These are phyloP conservation scores for Polyporus arcularius DNA, from an alignment of 768 basidiomycete genomes.

Conservation along the genomic window DNA sequence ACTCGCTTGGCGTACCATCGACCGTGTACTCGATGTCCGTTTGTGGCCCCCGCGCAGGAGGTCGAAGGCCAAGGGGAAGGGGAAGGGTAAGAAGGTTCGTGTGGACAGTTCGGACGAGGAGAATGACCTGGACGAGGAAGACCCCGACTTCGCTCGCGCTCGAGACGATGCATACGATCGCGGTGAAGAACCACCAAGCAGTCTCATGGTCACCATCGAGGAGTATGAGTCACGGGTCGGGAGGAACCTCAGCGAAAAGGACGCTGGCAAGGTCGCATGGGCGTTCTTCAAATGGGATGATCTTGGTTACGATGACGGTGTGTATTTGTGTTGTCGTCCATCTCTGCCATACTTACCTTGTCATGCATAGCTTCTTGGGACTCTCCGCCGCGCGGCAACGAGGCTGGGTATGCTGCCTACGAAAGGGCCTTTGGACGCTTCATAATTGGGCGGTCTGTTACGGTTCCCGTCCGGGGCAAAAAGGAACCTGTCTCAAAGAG, in stretches of 20 bases:
- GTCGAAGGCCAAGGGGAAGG: constrained; percentile 28
- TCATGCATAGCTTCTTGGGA: constrained; percentile 81
- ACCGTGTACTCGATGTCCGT: constrained; percentile 83
- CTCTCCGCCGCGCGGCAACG: constrained; percentile 69
- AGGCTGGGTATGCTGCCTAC: constrained; percentile 64
- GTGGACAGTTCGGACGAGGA: constrained; percentile 32
- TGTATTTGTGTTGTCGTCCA: constrained; percentile 20
- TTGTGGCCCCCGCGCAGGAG: constrained; percentile 53
- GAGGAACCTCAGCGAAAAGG: constrained; percentile 43
- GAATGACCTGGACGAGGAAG: constrained; percentile 32
- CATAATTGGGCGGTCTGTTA: constrained; percentile 60
- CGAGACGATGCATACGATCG: constrained; percentile 47
- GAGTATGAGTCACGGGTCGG: constrained; percentile 57
- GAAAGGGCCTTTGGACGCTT: constrained; percentile 66
- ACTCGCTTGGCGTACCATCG: constrained; percentile 82
- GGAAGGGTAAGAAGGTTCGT: constrained; percentile 26
- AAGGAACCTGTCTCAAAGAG: constrained; percentile 47
- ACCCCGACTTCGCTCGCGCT: constrained; percentile 30
- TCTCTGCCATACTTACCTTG: background rate
- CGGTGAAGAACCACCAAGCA: constrained; percentile 64
- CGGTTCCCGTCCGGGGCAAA: constrained; percentile 51
- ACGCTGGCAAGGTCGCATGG: constrained; percentile 71
- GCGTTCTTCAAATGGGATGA: constrained; percentile 93
- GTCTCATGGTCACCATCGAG: constrained; percentile 58
- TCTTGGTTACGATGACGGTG: constrained; percentile 90